A percentile compares a stretch with the other conserved stretches of the same genome.
phyloP scores from a whole-genome alignment of 2,329 filamentous ascomycete species.

The Penicillium capsulatum region DNA sequence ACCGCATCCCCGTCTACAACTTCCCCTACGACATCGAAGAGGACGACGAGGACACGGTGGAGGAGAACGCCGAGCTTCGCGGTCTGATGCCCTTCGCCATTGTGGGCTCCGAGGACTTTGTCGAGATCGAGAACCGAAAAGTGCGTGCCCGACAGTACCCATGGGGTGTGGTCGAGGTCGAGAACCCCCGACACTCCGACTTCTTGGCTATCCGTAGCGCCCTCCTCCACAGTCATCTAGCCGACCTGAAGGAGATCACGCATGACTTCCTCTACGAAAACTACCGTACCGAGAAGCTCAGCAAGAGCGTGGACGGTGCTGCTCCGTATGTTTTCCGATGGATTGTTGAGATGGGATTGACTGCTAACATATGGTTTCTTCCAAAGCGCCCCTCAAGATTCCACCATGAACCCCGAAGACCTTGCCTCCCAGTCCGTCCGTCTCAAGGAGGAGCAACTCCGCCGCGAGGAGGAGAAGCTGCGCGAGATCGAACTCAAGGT shows the following conservation, averaged over 20 bases:
- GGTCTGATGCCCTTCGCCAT: conserved; percentile 99
- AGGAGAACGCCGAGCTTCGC: conserved; percentile 96
- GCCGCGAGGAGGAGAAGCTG: conserved; percentile 98
- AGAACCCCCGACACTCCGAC: conserved; percentile 98
- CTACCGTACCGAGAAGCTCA: conserved; percentile 99
- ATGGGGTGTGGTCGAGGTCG: conserved; percentile 98
- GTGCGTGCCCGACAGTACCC: conserved; percentile 96
- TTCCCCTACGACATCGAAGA: conserved; percentile 99
- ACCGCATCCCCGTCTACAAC: conserved; percentile 99
- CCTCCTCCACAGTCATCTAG: conserved; percentile 93
- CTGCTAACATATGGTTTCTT: conserved; percentile 23
- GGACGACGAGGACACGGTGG: conserved; percentile 97
- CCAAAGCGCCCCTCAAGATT: conserved; percentile 56
- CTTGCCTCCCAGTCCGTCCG: conserved; percentile 95
- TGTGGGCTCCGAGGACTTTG: conserved; percentile 90
- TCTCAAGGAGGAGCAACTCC: conserved; percentile 98
- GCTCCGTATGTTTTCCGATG: conserved; percentile 65
- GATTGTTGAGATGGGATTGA: background rate
- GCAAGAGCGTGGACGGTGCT: conserved; percentile 94
- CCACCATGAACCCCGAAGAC: conserved; percentile 96
- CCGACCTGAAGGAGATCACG: conserved; percentile 98
- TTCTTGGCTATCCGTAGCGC: conserved; percentile 97
- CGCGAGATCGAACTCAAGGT: conserved; percentile 99
- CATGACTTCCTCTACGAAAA: conserved; percentile 99
- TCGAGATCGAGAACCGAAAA: conserved; percentile 89